phyloP scores from a whole-genome alignment of 257 asterid species.

The Hygrophila difformis region DNA sequence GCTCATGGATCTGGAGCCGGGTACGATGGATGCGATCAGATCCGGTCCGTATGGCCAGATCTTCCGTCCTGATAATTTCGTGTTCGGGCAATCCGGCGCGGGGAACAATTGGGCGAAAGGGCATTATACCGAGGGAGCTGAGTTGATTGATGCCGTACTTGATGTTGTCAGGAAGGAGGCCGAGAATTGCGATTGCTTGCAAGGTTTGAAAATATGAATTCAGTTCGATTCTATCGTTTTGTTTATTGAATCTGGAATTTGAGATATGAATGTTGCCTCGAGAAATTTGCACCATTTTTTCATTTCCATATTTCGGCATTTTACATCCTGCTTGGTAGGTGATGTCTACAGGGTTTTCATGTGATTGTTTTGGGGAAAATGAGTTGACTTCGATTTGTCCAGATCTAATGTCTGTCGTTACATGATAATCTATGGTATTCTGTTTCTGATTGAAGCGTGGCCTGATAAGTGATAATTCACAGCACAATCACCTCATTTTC shows the following conservation, averaged over 20 bases:
- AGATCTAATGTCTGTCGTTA: too few relatives aligned
- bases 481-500: too few relatives aligned
- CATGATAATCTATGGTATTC: too few relatives aligned
- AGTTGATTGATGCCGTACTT: conserved; percentile 77
- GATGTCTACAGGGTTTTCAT: too few relatives aligned
- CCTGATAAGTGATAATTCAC: too few relatives aligned
- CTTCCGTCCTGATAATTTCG: conserved; percentile 82
- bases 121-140: conserved; percentile 88
- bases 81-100: conserved; percentile 87
- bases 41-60: conserved; percentile 82
- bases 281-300: too few relatives aligned
- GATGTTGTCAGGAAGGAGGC: conserved; percentile 89
- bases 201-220: conserved; percentile 34
- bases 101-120: conserved; percentile 95
- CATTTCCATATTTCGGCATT: too few relatives aligned
- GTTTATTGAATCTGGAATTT: not conserved
- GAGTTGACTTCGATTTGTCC: too few relatives aligned
- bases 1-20: conserved; percentile 94
- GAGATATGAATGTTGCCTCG: too few relatives aligned
- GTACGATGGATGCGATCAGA: conserved; percentile 90
- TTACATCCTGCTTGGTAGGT: too few relatives aligned
- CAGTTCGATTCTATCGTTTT: not conserved
- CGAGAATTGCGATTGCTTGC: conserved; percentile 88
- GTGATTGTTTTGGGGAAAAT: too few relatives aligned
- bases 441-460: too few relatives aligned